These are phyloP conservation scores for Bullera alba DNA, from an alignment of 768 basidiomycete species.

Conservation along the genomic window DNA sequence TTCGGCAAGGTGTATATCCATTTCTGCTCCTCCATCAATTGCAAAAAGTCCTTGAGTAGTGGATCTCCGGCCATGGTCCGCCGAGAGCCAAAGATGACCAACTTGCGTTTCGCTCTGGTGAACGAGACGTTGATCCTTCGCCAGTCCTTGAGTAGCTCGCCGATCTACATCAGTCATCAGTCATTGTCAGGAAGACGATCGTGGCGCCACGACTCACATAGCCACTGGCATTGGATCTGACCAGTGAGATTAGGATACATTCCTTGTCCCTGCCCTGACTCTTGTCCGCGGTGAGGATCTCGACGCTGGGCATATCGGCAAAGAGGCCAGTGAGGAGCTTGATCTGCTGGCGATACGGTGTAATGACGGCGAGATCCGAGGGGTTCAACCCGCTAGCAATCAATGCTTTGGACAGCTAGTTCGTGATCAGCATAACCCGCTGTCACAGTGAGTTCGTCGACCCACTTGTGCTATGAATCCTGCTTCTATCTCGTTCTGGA, in stretches of 20 bases:
- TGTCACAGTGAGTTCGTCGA: not conserved
- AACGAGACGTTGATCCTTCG: slow-evolving; percentile 93
- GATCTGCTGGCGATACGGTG: slow-evolving; percentile 90
- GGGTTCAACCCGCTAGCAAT: slow-evolving; percentile 56
- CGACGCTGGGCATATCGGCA: slow-evolving; percentile 51
- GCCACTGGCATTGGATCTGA: slow-evolving; percentile 72
- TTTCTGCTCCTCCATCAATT: slow-evolving; percentile 60
- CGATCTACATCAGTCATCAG: slow-evolving; percentile 54
- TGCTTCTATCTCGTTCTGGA: slow-evolving; percentile 83
- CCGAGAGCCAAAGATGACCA: slow-evolving; percentile 83
- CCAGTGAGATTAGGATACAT: slow-evolving; percentile 86
- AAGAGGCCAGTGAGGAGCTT: slow-evolving; percentile 72
- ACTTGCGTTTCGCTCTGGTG: slow-evolving; percentile 82
- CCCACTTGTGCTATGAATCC: slow-evolving; percentile 47
- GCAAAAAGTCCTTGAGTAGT: slow-evolving; percentile 67
- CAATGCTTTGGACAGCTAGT: not conserved
- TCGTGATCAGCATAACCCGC: not conserved
- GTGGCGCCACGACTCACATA: slow-evolving; percentile 55
- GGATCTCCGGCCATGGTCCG: slow-evolving; percentile 55
- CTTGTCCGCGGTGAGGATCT: slow-evolving; percentile 84
- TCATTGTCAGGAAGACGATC: not conserved
- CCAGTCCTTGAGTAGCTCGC: slow-evolving; percentile 93
- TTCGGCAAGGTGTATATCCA: slow-evolving; percentile 65
- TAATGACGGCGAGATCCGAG: slow-evolving; percentile 76
- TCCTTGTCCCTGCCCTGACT: slow-evolving; percentile 95